phyloP scores from a whole-genome alignment of 345 rosid species.

The Xanthoceras sorbifolium region DNA sequence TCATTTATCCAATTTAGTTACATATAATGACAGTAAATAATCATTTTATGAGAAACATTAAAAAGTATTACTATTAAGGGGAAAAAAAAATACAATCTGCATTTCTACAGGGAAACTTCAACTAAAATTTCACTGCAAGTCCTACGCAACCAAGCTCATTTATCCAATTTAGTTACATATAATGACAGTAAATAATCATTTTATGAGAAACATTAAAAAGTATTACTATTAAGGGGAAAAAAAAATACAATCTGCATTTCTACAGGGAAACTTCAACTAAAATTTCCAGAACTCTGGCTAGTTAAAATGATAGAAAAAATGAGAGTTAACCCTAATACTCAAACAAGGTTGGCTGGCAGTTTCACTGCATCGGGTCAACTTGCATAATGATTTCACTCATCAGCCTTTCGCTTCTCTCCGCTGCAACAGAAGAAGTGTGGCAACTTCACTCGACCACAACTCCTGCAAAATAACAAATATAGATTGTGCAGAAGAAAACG shows the following conservation, averaged over 20 bases:
- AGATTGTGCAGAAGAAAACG: not conserved
- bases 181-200: not conserved
- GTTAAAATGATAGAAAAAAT: not conserved
- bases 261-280: not conserved
- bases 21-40: not conserved
- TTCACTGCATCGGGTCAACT: not conserved
- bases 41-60: not conserved
- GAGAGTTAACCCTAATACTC: not conserved
- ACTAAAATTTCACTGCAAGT: not conserved
- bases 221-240: not conserved
- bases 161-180: not conserved
- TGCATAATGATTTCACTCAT: conserved; percentile 22
- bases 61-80: not conserved
- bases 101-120: not conserved
- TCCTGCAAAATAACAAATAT: conserved; percentile 49
- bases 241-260: not conserved
- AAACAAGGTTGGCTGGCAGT: not conserved
- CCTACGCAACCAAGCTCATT: not conserved
- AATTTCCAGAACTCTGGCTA: not conserved
- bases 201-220: not conserved
- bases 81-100: not conserved
- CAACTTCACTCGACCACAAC: conserved; percentile 83
- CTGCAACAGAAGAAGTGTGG: conserved; percentile 98
- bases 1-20: not conserved
- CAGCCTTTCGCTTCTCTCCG: conserved; percentile 53